Base-by-base conservation (phyloP, 192 early-diverging fungal species). In the Coemansia sp. region DNA sequence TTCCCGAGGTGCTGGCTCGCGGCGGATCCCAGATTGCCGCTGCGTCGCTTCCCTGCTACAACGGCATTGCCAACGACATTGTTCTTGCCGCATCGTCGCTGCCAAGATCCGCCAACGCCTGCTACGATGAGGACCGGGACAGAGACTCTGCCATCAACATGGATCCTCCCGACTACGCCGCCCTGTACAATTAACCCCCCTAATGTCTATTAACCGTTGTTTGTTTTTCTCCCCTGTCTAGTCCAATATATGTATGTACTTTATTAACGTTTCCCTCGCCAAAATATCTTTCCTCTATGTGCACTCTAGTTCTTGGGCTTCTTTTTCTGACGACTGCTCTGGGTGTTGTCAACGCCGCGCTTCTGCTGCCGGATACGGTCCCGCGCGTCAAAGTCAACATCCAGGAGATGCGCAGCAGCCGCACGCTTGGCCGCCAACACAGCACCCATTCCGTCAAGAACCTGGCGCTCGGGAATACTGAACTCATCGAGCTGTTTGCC, bases 391-490 rank as follows among this genome's bases (percentile, higher is more conserved):
- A 83, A 83, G 46, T 83, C 74, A n/a, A 64, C 65, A 15, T 78
- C 81, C 47, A 78, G 58, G 40, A 78, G 59, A 60, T 83, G 81
- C 69, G 78, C 9, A 0, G 81, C 72, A 0, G 98, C 96, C 10
- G 90, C 89, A 0, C 96, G 80, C 78, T 95, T 97, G 15, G 98
- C 98, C 0, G 90, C 76, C 16, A 88, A 74, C 7, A 99, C 95
- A 67, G 91, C 90, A 66, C 88, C 90, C 78, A 99, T 83, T 9
- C 88, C 74, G 19, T 95, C 94, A 32, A 98, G 71, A 6, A 97
- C 92, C 46, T 89, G 88, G 55, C 90, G 88, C 69, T 99, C 98
- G 8, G 84, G 74, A 12, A 98, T 72, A 19, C 82, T 68, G 56
- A 88, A 90, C 66, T 95, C 90, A 26, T 84, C 85, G 84, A 99